Percentiles rank a stretch among this genome's conserved stretches.
These are phyloP conservation scores for Vaccinium darrowii DNA, from an alignment of 148 eudicot species.

Conservation along the genomic window DNA sequence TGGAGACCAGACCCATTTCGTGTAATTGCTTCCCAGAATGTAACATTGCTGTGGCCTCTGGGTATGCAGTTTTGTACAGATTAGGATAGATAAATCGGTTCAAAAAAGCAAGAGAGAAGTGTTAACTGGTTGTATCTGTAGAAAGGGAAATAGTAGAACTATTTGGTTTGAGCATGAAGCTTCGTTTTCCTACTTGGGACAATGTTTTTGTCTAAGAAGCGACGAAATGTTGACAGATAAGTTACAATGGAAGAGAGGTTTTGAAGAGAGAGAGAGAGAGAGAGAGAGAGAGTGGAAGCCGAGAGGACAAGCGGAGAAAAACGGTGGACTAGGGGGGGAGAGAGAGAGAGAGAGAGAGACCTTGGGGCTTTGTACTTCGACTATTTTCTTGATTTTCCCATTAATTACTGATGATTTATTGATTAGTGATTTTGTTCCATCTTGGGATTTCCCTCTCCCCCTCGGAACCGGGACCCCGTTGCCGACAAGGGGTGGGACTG, in stretches of 20 bases:
- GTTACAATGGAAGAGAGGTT: neutral
- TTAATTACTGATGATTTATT: no score
- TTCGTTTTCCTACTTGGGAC: neutral
- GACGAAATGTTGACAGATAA: neutral
- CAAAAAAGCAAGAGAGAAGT: neutral
- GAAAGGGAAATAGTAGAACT: neutral
- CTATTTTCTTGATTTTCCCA: no score
- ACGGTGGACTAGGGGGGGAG: neutral
- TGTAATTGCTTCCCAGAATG: slow-evolving; percentile 19
- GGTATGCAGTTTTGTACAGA: neutral
- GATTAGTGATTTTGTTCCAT: no score
- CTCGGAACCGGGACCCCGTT: no score
- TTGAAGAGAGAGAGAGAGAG: no score
- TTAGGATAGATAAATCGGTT: no score
- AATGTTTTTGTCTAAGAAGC: neutral
- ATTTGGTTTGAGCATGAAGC: neutral
- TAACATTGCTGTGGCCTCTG: slow-evolving; percentile 13
- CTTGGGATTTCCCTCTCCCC: no score
- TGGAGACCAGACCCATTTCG: slow-evolving; percentile 19
- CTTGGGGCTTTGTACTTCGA: no score
- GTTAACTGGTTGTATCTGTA: neutral
- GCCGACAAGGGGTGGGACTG: no score
- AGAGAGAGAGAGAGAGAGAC: slow-evolving; percentile 4
- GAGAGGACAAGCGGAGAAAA: neutral
- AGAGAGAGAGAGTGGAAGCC: no score